These are phyloP conservation scores for Licmophora abbreviata DNA, from an alignment of 108 stramenopile species.

Conservation along the genomic window DNA sequence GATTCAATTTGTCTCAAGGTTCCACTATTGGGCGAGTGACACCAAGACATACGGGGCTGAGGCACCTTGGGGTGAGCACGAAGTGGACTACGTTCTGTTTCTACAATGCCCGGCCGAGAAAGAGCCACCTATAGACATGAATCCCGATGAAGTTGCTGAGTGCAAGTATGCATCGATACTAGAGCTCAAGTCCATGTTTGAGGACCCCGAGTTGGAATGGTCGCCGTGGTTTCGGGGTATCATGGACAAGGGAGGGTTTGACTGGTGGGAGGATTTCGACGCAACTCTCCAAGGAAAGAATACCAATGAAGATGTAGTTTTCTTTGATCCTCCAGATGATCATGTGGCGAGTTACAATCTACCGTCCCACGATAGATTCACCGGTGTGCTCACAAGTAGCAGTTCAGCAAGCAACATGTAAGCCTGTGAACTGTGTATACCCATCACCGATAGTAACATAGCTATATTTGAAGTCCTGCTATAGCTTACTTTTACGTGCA, in stretches of 20 bases:
- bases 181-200: constrained; percentile 43
- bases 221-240: constrained; percentile 54
- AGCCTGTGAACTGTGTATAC: too few species aligned
- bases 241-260: constrained; percentile 44
- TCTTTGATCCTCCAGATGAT: constrained; percentile 33
- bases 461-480: too few species aligned
- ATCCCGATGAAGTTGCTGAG: constrained; percentile 71
- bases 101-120: constrained; percentile 12
- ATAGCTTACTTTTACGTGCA: too few species aligned
- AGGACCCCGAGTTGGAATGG: constrained; percentile 23
- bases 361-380: constrained; percentile 19
- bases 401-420: too few species aligned
- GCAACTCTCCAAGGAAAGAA: constrained; percentile 23
- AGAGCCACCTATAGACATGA: constrained; percentile 33
- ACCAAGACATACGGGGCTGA: constrained; percentile 43
- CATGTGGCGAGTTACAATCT: constrained; percentile 34
- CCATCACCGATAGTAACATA: too few species aligned
- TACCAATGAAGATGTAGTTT: constrained; percentile 21
- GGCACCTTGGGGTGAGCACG: constrained; percentile 81
- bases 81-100: constrained; percentile 80
- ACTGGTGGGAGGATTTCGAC: constrained; percentile 44
- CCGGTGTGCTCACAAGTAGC: constrained; percentile 25
- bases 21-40: constrained; percentile 80
- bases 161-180: constrained; percentile 26
- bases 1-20: constrained; percentile 70